These are phyloP conservation scores for Paraurostyla sp. DNA, from an alignment of 73 alveolate genomes.

Conservation along the genomic window DNA sequence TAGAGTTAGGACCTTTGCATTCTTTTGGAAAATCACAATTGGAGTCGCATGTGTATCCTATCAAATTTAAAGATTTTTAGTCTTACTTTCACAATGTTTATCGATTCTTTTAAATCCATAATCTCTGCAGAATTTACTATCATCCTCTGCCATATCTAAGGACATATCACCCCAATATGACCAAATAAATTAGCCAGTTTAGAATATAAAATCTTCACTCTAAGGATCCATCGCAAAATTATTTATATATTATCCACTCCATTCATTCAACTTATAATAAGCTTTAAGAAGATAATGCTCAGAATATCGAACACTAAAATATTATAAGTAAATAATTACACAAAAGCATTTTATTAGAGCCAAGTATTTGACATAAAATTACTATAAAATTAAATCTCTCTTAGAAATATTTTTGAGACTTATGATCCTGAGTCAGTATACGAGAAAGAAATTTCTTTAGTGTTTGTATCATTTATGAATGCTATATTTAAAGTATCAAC, in stretches of 20 bases:
- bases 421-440: background rate
- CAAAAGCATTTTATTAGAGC: conserved; percentile 15
- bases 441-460: background rate
- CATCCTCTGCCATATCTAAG: background rate
- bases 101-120: background rate
- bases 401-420: background rate
- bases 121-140: background rate
- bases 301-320: background rate
- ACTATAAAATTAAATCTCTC: background rate
- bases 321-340: background rate
- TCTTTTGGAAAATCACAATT: background rate
- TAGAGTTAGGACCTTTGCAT: background rate
- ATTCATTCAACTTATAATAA: conserved; percentile 9
- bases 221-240: background rate
- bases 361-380: background rate
- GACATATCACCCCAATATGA: conserved; percentile 1
- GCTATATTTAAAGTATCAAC: background rate
- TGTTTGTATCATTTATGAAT: background rate
- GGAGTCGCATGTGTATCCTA: background rate
- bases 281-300: background rate
- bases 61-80: background rate
- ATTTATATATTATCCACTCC: background rate
- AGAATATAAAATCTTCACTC: conserved; percentile 1
- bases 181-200: background rate
- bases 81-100: conserved; percentile 11